Base-by-base conservation (phyloP, 257 asterid species). In the Capsicum pubescens region DNA sequence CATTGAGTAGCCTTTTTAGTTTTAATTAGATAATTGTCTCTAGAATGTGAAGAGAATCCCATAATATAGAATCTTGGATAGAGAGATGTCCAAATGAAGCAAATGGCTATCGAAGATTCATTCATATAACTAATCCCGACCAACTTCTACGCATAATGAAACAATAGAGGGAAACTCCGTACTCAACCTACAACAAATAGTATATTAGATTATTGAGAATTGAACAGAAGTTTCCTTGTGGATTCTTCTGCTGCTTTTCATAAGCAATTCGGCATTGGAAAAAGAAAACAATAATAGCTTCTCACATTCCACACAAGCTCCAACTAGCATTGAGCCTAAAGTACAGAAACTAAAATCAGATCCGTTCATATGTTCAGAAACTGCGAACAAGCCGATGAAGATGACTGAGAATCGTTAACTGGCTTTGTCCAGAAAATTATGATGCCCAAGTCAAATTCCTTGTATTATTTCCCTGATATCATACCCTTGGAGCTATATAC, bases 401-500 rank as follows among this genome's bases (percentile, higher is more conserved):
- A 9, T 4, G 12, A 17, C 35, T 70, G 7, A 58, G 21, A 58
- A 19, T 61, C n/a, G 35, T 64, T 64, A 64, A 21, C 17, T 63
- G 69, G 71, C 71, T 6, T 72, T 48, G n/a, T 46, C 39, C 80
- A 13, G 39, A 46, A 11, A 46, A 64, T 13, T 72, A 19, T 14
- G 60, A 32, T 74, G 81, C 4, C 52, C 1, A 61, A 44, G 86
- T 94, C 90, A 93, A 60, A 88, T 85, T 32, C 90, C 92, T 88
- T 94, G 94, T 83, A 96, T 82, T 87, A 96, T 50, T 88, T 96
- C 98, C 89, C 83, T 96, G 93, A 94, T 94, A 87, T 94, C 93
- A 83, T 94, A 93, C 35, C 99, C 99, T 90, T 92, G 98, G 35
- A 94, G 90, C 98, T 96, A 81, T 88, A 85, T 21, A 85, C 26